phyloP scores from a whole-genome alignment of 2,329 filamentous ascomycete species.

The Periconia digitata region DNA sequence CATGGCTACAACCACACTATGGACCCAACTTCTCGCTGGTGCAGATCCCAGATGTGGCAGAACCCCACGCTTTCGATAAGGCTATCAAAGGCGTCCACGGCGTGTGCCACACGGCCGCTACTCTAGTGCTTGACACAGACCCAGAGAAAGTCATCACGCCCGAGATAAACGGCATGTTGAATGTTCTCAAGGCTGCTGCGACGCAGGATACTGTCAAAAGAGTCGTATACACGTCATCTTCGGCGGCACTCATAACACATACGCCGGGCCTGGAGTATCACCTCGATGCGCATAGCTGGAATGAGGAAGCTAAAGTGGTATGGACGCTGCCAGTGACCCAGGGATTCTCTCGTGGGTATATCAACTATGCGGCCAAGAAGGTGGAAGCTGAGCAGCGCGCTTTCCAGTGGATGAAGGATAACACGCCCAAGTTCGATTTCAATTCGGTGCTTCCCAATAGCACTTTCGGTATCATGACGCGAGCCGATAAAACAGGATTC shows the following conservation, averaged over 20 bases:
- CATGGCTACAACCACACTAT: constrained; percentile 15
- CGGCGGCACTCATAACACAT: constrained; percentile 33
- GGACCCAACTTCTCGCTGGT: constrained; percentile 42
- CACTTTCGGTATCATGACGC: constrained; percentile 30
- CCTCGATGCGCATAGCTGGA: constrained; percentile 36
- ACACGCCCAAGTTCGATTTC: constrained; percentile 46
- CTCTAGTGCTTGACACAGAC: constrained; percentile 41
- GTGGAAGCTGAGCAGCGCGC: constrained; percentile 45
- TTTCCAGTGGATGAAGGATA: constrained; percentile 48
- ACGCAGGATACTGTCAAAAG: constrained; percentile 44
- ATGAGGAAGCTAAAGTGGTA: constrained; percentile 33
- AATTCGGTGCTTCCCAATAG: constrained; percentile 38
- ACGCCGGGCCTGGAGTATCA: constrained; percentile 34
- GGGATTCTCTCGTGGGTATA: constrained; percentile 10
- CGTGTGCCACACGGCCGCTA: constrained; percentile 47
- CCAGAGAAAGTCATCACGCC: constrained; percentile 48
- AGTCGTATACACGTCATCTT: constrained; percentile 46
- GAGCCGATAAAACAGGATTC: constrained; percentile 21
- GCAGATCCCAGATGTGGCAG: constrained; percentile 43
- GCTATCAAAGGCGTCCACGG: constrained; percentile 43
- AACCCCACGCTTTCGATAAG: constrained; percentile 43
- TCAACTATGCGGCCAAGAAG: constrained; percentile 47
- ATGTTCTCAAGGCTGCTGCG: constrained; percentile 43
- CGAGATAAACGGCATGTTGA: constrained; percentile 34
- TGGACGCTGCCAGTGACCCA: constrained; percentile 28